Base-by-base conservation (phyloP, 1,284 basidiomycete genomes). In the Moesziomyces globuligerus region DNA sequence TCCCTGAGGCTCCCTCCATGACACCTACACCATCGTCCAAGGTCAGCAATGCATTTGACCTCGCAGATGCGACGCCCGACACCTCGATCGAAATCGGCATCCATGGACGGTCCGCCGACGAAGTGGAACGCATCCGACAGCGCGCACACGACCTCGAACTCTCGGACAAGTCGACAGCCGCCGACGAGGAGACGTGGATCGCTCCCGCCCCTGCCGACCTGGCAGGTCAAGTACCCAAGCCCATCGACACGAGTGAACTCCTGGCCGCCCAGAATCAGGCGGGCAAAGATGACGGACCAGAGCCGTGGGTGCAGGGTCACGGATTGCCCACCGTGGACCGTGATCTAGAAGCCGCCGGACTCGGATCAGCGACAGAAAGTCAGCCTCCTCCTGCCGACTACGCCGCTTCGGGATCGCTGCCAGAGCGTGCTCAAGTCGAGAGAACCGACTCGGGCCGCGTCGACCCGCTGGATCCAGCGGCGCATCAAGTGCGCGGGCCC, bases 61-160 rank as follows among this genome's bases (percentile, higher is more conserved):
- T 17, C 10, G 32, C 50, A 13, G 47, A 62, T 10, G 51, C 51
- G 13, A 66, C 60, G 11, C 57, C 60, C 4, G 70, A 72, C 40
- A 67, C 62, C 4, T 72, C 69, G 20, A 60, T 76, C 46, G 74
- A 76, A 40, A 76, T 76, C 26, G 74, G 72, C 40, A 60, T 75
- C 8, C 56, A 72, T 7, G 68, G 60, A 38, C 61, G 54, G 17
- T 74, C 74, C 3, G 64, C 74, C 7, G 61, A 54, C 20, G 70
- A 76, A 13, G 46, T 76, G 17, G 72, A 67, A 32, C 51, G 46
- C 24, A 59, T 70, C 37, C 60, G 66, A 24, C 60, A 53, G 42
- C 49, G 57, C 23, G 71, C 67, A 6, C 53, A 61, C 2, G 48
- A 62, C 42, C 39, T 71, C 53, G 42, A 66, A 34, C 24, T 71